Base-by-base conservation (phyloP, 2,329 filamentous ascomycete genomes). In the Orbilia brochopaga region DNA sequence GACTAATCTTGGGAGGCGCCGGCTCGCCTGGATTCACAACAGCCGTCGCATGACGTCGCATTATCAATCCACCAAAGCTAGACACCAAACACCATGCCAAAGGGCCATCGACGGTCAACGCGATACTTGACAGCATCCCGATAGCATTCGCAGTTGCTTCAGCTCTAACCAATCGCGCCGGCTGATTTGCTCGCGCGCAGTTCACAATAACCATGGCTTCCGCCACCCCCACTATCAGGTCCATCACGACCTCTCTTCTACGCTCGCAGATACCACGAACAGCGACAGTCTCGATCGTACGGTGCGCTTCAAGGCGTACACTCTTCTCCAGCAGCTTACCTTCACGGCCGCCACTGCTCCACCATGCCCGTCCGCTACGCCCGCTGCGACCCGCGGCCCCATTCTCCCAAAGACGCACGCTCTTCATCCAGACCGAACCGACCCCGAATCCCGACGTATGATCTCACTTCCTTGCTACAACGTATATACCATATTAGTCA, bases 381-480 rank as follows among this genome's bases (percentile, higher is more conserved):
- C 44, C 27, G 19, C 40, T 54, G 10, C 37, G 21, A 19, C 8
- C 52, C 53, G 5, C 46, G 3, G 19, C 50, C 11, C 1, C 23
- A 3, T 40, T 51, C 51, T 24, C 55, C 17, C 51, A 56, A 24
- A 24, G 23, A 50, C 54, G 67, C 17, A 72, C 50, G 15, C 96
- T 99, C 80, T 99, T 97, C 83, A 99, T 99, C 78, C 94, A 99
- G 81, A 97, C 93, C 3, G 93, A 97, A 79, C 86, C 85, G 75
- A 99, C 94, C 0, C 94, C 94, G 24, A 99, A 99, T 81, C 84
- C 87, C n/a, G 92, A 97, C 82, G 92, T 75, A 65, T 8, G 58
- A 24, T 15, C 50, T n/a, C 23, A 3, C n/a, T 30, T 23, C 23
- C 24, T 13, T 24, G 42, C 15, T 58, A 8, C 27, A 32, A 4